These are phyloP conservation scores for Ophiocordyceps camponoti-saundersi DNA, from an alignment of 2,329 filamentous ascomycete genomes.

Conservation along the genomic window DNA sequence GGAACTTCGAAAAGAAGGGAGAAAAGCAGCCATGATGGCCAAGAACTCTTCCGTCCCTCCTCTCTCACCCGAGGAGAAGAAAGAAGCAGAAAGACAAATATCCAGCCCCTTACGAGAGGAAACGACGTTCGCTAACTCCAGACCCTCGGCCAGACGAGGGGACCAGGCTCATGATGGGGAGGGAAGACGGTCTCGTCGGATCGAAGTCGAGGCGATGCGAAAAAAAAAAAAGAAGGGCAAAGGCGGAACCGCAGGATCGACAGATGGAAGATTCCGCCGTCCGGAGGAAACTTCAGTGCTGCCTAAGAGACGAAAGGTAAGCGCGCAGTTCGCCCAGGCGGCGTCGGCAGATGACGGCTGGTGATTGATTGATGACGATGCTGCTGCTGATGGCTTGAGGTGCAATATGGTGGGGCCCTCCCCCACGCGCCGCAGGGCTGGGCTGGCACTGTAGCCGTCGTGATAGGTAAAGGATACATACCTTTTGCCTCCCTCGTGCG, in stretches of 20 bases:
- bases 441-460: too few species aligned
- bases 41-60: background rate
- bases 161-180: slow-evolving; percentile 5
- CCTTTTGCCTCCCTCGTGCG: too few species aligned
- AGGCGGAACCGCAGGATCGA: background rate
- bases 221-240: background rate
- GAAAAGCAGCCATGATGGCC: slow-evolving; percentile 48
- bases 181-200: background rate
- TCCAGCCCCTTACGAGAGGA: slow-evolving; percentile 2
- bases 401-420: background rate
- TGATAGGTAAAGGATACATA: too few species aligned
- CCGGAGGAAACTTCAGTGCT: too few species aligned
- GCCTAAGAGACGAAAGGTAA: too few species aligned
- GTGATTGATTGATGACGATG: background rate
- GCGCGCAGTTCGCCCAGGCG: too few species aligned
- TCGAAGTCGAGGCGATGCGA: background rate
- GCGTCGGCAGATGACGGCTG: background rate
- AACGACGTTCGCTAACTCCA: slow-evolving; percentile 12
- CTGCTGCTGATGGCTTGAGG: background rate
- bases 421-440: background rate
- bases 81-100: too few species aligned
- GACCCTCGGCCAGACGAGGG: slow-evolving; percentile 18
- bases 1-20: slow-evolving; percentile 46
- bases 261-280: too few species aligned
- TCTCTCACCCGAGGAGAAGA: too few species aligned